A percentile compares a stretch with the other conserved stretches of the same genome.
Conservation (phyloP, 2,329 filamentous ascomycete species). For the Epichloe elymi region DNA sequence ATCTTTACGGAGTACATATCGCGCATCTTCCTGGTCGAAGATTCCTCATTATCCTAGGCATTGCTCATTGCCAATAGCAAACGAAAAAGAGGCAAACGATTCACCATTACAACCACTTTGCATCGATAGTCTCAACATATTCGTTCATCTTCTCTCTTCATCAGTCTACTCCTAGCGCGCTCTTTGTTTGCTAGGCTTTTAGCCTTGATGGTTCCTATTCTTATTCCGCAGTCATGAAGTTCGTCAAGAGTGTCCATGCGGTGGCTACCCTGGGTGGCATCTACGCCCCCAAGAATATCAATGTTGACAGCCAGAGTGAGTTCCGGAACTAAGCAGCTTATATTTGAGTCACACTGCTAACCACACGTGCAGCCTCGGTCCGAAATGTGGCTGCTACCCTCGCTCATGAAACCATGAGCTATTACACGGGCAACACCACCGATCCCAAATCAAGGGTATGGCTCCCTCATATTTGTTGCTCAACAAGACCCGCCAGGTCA, state of each 20-base stretch:
- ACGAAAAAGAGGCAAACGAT: too few relatives aligned
- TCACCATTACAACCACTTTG: too few relatives aligned
- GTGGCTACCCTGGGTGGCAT: constrained; percentile 15
- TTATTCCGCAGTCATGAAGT: constrained; percentile 11
- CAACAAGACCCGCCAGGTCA: not conserved
- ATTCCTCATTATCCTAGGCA: too few relatives aligned
- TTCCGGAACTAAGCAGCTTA: constrained; percentile 1
- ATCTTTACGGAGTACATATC: not conserved
- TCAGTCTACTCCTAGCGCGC: not conserved
- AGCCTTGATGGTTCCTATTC: too few relatives aligned
- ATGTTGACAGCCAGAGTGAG: constrained; percentile 24
- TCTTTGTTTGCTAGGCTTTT: not conserved
- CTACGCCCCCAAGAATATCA: constrained; percentile 24
- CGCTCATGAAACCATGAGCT: constrained; percentile 47
- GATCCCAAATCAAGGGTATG: constrained; percentile 32
- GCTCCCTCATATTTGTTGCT: not conserved
- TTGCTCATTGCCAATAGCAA: too few relatives aligned
- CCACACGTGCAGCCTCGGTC: constrained; percentile 39
- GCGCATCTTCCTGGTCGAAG: too few relatives aligned
- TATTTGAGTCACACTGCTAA: not conserved
- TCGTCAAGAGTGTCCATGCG: constrained; percentile 11
- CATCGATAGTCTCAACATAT: too few relatives aligned
- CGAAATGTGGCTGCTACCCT: constrained; percentile 46
- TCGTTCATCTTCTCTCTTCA: not conserved
- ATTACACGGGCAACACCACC: constrained; percentile 48